These are phyloP conservation scores for Rhododendron molle DNA, from an alignment of 148 eudicot genomes.

Conservation along the genomic window DNA sequence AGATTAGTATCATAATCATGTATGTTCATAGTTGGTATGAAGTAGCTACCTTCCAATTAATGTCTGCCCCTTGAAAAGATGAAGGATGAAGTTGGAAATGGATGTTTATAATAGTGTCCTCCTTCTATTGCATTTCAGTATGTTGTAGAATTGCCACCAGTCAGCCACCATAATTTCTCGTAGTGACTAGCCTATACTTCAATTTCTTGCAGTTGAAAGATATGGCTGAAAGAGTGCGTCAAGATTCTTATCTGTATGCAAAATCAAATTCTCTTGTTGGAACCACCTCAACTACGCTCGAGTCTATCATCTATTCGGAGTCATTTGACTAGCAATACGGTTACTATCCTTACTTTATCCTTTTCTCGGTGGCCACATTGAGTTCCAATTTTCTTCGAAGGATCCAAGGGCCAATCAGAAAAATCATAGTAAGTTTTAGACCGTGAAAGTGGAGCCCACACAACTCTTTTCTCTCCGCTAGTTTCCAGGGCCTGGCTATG, in stretches of 20 bases:
- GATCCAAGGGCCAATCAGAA: slow-evolving; percentile 15
- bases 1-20: not conserved
- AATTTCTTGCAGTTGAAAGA: slow-evolving; percentile 37
- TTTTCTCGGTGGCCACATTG: slow-evolving; percentile 17
- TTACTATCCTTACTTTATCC: slow-evolving; percentile 12
- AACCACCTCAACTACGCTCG: slow-evolving; percentile 7
- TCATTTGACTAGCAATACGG: slow-evolving; percentile 30
- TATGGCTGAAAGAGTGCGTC: slow-evolving; percentile 44
- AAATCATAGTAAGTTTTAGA: slow-evolving; percentile 32
- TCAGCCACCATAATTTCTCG: not conserved
- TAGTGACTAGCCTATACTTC: slow-evolving; percentile 6
- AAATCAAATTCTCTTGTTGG: not conserved
- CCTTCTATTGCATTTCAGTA: not conserved
- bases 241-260: not conserved
- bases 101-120: not conserved
- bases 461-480: slow-evolving; percentile 28
- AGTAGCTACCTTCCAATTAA: not conserved
- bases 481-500: slow-evolving; percentile 33
- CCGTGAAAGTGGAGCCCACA: slow-evolving; percentile 38
- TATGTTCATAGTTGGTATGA: not conserved
- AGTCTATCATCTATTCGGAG: slow-evolving; percentile 4
- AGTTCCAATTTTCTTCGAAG: slow-evolving; percentile 28
- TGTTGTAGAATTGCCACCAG: not conserved
- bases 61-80: not conserved
- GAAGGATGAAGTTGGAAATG: not conserved